Evolutionary conservation across 2,329 filamentous ascomycete species (phyloP).

Genomic region (Cadophora sp.): DNA sequence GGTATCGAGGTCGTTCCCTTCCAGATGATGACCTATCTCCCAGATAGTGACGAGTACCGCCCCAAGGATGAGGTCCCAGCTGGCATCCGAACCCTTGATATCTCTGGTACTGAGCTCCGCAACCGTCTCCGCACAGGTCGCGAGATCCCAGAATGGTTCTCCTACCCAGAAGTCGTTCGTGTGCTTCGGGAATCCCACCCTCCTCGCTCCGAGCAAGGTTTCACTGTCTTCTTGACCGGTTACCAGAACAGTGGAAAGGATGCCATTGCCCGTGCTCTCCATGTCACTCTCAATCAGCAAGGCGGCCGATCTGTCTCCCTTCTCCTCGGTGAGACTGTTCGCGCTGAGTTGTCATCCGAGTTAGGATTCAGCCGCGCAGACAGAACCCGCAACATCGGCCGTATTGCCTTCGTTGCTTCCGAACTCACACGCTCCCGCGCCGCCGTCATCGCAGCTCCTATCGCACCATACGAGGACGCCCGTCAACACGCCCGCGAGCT

Average conservation of each 20-base stretch:
- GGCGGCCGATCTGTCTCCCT: slow-evolving; percentile 93
- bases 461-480: slow-evolving; percentile 87
- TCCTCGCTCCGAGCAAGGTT: slow-evolving; percentile 87
- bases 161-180: slow-evolving; percentile 97
- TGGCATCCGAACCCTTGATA: slow-evolving; percentile 86
- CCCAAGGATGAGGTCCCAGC: slow-evolving; percentile 88
- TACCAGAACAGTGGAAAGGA: slow-evolving; percentile 98
- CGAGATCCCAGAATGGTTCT: slow-evolving; percentile 99
- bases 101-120: slow-evolving; percentile 89
- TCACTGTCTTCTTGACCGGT: slow-evolving; percentile 97
- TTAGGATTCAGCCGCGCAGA: slow-evolving; percentile 94
- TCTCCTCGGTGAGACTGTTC: slow-evolving; percentile 93
- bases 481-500: slow-evolving; percentile 81
- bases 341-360: slow-evolving; percentile 89
- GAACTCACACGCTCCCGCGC: slow-evolving; percentile 93
- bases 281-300: slow-evolving; percentile 98
- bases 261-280: slow-evolving; percentile 91
- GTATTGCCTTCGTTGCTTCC: slow-evolving; percentile 94
- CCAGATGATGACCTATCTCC: slow-evolving; percentile 99
- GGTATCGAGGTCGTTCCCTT: slow-evolving; percentile 99
- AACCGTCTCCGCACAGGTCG: slow-evolving; percentile 88
- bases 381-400: slow-evolving; percentile 91
- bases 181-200: slow-evolving; percentile 97
- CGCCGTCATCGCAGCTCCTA: slow-evolving; percentile 94
- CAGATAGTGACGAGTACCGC: slow-evolving; percentile 95